These are phyloP conservation scores for Fusarium papillatum DNA, from an alignment of 2,329 filamentous ascomycete species.

Conservation along the genomic window DNA sequence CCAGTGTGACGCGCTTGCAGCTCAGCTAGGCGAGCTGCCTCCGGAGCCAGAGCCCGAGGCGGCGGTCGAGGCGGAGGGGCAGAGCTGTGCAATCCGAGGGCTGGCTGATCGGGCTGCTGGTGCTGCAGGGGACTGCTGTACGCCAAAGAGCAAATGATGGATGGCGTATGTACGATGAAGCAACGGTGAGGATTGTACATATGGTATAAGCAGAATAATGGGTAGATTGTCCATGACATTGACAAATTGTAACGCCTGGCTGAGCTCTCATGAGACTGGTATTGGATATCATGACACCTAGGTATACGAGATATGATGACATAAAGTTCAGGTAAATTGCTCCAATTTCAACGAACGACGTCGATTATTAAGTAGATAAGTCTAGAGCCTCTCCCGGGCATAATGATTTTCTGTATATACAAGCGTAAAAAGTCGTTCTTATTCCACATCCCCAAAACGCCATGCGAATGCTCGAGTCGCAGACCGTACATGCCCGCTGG, in stretches of 20 bases:
- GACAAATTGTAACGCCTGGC: neutral
- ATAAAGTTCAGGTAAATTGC: neutral
- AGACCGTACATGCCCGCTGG: slow-evolving; percentile 32
- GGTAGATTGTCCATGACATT: neutral
- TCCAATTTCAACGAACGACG: slow-evolving; percentile 44
- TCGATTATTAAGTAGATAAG: slow-evolving; percentile 49
- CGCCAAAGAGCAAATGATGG: slow-evolving; percentile 51
- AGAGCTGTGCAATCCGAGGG: slow-evolving; percentile 53
- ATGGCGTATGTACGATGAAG: neutral
- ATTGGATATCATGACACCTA: neutral
- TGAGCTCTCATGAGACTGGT: neutral
- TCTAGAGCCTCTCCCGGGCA: slow-evolving; percentile 46
- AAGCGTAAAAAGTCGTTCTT: slow-evolving; percentile 46
- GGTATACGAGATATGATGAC: neutral
- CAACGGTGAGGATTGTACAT: neutral
- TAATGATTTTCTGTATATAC: slow-evolving; percentile 45
- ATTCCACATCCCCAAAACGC: slow-evolving; percentile 47
- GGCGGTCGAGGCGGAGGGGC: slow-evolving; percentile 36
- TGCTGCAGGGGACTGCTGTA: slow-evolving; percentile 67
- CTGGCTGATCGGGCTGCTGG: slow-evolving; percentile 61
- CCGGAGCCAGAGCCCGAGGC: slow-evolving; percentile 42
- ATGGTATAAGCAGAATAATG: neutral
- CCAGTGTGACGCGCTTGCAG: slow-evolving; percentile 72
- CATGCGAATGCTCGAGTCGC: slow-evolving; percentile 45
- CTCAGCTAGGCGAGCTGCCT: slow-evolving; percentile 67